Conservation (phyloP, 2,329 filamentous ascomycete species). For the Leptodontidium sp. region DNA sequence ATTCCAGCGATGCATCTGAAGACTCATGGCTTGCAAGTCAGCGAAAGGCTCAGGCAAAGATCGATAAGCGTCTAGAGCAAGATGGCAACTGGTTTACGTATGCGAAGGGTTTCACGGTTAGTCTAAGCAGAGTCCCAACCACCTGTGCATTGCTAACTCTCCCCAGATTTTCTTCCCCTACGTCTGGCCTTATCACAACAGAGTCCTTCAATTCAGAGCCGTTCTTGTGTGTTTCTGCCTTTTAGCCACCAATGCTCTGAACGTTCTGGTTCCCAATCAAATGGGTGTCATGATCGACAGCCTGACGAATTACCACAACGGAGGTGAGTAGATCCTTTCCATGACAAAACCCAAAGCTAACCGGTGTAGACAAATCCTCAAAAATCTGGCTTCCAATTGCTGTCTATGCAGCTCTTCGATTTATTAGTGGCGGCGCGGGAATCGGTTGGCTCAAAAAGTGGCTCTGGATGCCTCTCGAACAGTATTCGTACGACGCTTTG, state of each 20-base stretch:
- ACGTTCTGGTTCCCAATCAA: conserved; percentile 81
- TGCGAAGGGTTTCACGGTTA: conserved; percentile 72
- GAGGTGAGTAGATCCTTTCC: conserved; percentile 32
- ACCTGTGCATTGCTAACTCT: conserved; percentile 1
- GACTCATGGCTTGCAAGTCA: conserved; percentile 62
- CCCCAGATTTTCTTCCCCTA: conserved; percentile 76
- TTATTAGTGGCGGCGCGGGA: conserved; percentile 60
- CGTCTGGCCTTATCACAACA: conserved; percentile 76
- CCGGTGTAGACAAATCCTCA: conserved; percentile 25
- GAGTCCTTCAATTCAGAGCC: conserved; percentile 71
- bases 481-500: conserved; percentile 65
- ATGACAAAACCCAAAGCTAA: background rate
- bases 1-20: conserved; percentile 53
- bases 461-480: conserved; percentile 62
- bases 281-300: conserved; percentile 81
- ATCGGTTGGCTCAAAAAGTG: conserved; percentile 58
- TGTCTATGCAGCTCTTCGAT: conserved; percentile 58
- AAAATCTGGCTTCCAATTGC: conserved; percentile 62
- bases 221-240: conserved; percentile 73
- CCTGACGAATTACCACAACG: conserved; percentile 57
- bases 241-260: conserved; percentile 74
- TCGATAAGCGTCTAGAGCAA: conserved; percentile 74
- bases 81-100: conserved; percentile 82
- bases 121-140: conserved; percentile 38
- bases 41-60: conserved; percentile 63